These are phyloP conservation scores for Tolypocladium inflatum DNA, from an alignment of 2,329 filamentous ascomycete genomes.

Conservation along the genomic window DNA sequence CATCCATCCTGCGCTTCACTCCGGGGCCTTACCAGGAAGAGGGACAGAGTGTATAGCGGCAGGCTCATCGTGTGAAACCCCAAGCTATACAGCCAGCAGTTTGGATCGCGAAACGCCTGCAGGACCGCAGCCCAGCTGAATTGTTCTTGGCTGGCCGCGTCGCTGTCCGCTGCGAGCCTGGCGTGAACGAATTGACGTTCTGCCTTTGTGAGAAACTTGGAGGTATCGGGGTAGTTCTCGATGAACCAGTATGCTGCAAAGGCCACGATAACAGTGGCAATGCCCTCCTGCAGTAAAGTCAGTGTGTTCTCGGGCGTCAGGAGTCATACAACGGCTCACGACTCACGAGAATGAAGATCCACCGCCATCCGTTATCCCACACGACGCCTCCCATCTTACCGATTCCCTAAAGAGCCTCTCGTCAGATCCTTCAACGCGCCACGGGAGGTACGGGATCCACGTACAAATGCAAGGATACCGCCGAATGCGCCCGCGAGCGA, in stretches of 20 bases:
- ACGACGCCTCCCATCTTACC: slow-evolving; percentile 42
- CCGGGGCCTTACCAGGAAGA: slow-evolving; percentile 30
- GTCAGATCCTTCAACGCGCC: not conserved
- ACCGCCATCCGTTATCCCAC: slow-evolving; percentile 43
- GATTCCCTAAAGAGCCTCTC: slow-evolving; percentile 31
- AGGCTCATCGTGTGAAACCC: slow-evolving; percentile 66
- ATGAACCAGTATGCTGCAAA: slow-evolving; percentile 47
- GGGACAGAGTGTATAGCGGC: slow-evolving; percentile 44
- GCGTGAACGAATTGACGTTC: slow-evolving; percentile 50
- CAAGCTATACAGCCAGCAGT: slow-evolving; percentile 63
- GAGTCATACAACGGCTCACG: not conserved
- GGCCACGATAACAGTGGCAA: slow-evolving; percentile 43
- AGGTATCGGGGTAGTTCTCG: slow-evolving; percentile 54
- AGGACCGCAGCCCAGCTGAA: slow-evolving; percentile 60
- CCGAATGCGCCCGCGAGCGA: slow-evolving; percentile 47
- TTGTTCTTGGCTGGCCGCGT: slow-evolving; percentile 54
- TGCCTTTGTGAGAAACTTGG: slow-evolving; percentile 43
- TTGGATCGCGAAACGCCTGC: slow-evolving; percentile 56
- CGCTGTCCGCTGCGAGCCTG: slow-evolving; percentile 57
- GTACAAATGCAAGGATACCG: slow-evolving; percentile 43
- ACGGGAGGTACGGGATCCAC: not conserved
- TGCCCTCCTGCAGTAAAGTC: slow-evolving; percentile 43
- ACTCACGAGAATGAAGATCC: slow-evolving; percentile 51
- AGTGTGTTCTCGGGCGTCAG: not conserved
- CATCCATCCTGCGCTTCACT: no score